Conservation (phyloP, 176 grass and related monocot species). For the Juncus inflexus region DNA sequence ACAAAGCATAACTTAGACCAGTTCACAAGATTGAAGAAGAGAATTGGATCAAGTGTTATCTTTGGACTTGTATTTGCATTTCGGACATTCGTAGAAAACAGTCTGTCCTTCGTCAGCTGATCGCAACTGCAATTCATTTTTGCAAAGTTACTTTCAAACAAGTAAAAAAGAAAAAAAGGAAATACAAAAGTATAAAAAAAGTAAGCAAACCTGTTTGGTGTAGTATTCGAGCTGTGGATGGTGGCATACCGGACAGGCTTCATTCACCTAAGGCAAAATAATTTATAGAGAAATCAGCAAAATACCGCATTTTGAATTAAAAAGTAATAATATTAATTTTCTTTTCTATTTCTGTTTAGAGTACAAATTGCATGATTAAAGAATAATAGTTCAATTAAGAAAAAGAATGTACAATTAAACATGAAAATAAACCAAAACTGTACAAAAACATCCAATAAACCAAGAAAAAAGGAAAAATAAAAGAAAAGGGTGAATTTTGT, state of each 20-base stretch:
- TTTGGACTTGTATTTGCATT: conserved; percentile 34
- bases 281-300: neutral
- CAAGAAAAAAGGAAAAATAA: too few relatives aligned
- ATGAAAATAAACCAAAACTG: too few relatives aligned
- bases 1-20: too few relatives aligned
- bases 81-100: conserved; percentile 47
- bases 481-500: too few relatives aligned
- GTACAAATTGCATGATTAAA: too few relatives aligned
- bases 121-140: conserved; percentile 50
- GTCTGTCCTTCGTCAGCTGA: conserved; percentile 80
- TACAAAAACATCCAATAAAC: too few relatives aligned
- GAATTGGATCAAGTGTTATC: conserved; percentile 36
- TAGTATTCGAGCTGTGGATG: conserved; percentile 53
- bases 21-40: neutral
- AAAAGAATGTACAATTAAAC: too few relatives aligned
- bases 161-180: neutral
- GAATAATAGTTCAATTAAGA: too few relatives aligned
- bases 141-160: neutral
- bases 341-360: neutral
- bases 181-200: conserved; percentile 3
- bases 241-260: conserved; percentile 40
- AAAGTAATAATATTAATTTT: neutral
- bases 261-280: conserved; percentile 28
- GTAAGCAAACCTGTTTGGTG: conserved; percentile 48
- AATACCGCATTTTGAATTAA: neutral